phyloP scores from a whole-genome alignment of 1,139 yeast genomes.

The Suhomyces bolitotheri region DNA sequence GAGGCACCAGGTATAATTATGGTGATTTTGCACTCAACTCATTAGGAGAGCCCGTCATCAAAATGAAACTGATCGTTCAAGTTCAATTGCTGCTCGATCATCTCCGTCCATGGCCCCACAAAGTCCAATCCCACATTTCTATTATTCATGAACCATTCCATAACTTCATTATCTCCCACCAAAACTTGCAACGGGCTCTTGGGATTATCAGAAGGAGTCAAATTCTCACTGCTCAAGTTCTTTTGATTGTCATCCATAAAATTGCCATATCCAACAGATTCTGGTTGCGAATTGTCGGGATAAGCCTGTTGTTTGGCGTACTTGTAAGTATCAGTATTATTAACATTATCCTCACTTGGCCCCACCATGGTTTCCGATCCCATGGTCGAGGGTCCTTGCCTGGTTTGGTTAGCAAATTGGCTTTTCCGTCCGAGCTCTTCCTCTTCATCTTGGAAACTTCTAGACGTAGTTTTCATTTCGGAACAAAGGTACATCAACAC shows the following conservation, averaged over 20 bases:
- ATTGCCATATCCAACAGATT: conserved; percentile 1
- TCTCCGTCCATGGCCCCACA: conserved; percentile 87
- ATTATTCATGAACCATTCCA: conserved; percentile 72
- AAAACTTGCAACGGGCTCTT: conserved; percentile 13
- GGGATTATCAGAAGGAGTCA: conserved; percentile 9
- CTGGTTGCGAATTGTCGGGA: background rate
- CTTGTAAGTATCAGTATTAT: background rate
- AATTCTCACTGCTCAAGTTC: conserved; percentile 5
- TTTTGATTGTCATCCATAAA: conserved; percentile 5
- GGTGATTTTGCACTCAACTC: too few species aligned
- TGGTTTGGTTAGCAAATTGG: background rate
- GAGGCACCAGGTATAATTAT: too few species aligned
- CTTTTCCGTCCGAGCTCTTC: conserved; percentile 8
- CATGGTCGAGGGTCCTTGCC: background rate
- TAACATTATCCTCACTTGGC: background rate
- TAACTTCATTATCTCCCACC: conserved; percentile 55
- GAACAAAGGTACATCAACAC: conserved; percentile 76
- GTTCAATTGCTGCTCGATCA: conserved; percentile 66
- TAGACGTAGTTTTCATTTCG: conserved; percentile 58
- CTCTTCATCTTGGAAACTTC: conserved; percentile 19
- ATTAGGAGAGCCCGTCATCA: conserved; percentile 26
- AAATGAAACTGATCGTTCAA: conserved; percentile 38
- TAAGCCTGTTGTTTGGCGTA: background rate
- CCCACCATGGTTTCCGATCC: background rate
- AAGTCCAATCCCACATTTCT: conserved; percentile 74